Percentiles rank a stretch among this genome's conserved stretches.
Conservation (phyloP, 768 basidiomycete genomes). For the Tulasnella calospora region DNA sequence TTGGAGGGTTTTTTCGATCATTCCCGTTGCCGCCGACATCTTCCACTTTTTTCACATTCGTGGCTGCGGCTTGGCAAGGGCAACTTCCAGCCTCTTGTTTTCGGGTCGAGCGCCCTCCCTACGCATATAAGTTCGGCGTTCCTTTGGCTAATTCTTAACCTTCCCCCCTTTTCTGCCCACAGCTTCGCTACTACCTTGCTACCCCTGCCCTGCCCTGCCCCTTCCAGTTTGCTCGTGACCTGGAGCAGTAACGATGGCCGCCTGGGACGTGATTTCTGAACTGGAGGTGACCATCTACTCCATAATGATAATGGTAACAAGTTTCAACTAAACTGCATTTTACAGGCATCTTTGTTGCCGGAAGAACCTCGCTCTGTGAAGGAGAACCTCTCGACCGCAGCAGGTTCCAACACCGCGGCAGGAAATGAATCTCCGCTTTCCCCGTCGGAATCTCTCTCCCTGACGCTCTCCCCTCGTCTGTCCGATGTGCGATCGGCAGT, state of each 20-base stretch:
- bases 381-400: background rate
- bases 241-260: background rate
- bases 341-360: background rate
- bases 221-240: background rate
- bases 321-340: background rate
- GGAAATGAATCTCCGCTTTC: background rate
- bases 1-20: background rate
- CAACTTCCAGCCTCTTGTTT: background rate
- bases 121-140: background rate
- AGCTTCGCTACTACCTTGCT: background rate
- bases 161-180: background rate
- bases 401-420: background rate
- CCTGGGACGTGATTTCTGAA: background rate
- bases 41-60: background rate
- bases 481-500: background rate
- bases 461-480: background rate
- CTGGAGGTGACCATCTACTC: background rate
- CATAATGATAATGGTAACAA: no score
- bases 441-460: background rate
- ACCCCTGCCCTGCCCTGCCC: no score
- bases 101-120: background rate
- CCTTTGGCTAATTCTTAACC: background rate
- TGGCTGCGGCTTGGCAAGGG: background rate
- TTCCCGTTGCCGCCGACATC: background rate
- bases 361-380: background rate